Evolutionary conservation across 2,329 filamentous ascomycete species (phyloP).

Genomic region (Zopfia rhizophila): DNA sequence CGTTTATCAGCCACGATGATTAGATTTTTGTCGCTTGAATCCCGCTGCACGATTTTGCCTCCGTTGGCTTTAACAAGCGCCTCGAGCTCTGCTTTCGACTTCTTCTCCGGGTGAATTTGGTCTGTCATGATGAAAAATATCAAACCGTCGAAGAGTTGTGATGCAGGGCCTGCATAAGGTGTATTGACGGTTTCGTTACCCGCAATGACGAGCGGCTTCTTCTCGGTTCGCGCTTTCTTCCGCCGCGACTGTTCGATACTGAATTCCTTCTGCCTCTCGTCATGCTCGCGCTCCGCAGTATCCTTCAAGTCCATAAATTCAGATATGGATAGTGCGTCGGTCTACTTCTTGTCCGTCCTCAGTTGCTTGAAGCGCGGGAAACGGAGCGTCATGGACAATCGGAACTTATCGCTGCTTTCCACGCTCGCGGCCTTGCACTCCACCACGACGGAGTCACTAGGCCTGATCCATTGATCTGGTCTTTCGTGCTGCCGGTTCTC

Average conservation of each 20-base stretch:
- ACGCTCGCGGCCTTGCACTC: conserved; percentile 89
- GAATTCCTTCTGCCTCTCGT: conserved; percentile 75
- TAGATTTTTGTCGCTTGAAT: conserved; percentile 69
- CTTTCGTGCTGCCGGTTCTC: conserved; percentile 78
- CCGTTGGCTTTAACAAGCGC: conserved; percentile 84
- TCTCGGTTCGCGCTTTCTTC: conserved; percentile 68
- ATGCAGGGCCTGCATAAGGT: conserved; percentile 67
- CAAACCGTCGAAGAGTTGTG: conserved; percentile 76
- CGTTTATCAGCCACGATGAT: conserved; percentile 83
- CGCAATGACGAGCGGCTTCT: conserved; percentile 78
- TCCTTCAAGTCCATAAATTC: conserved; percentile 79
- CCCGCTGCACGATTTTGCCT: conserved; percentile 79
- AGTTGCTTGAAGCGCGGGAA: conserved; percentile 91
- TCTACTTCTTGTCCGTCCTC: conserved; percentile 85
- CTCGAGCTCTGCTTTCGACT: conserved; percentile 82
- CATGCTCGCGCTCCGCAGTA: conserved; percentile 74
- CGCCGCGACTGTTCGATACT: conserved; percentile 75
- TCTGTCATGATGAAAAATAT: conserved; percentile 88
- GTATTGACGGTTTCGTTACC: conserved; percentile 67
- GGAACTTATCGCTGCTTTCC: conserved; percentile 79
- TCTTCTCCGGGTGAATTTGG: conserved; percentile 74
- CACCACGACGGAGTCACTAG: conserved; percentile 85
- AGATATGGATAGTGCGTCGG: conserved; percentile 78
- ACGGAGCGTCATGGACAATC: conserved; percentile 78
- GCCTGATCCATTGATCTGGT: conserved; percentile 93